Percentiles rank a stretch among this genome's conserved stretches.
Conservation (phyloP, 73 alveolate species). For the Symbiodinium pilosum region DNA sequence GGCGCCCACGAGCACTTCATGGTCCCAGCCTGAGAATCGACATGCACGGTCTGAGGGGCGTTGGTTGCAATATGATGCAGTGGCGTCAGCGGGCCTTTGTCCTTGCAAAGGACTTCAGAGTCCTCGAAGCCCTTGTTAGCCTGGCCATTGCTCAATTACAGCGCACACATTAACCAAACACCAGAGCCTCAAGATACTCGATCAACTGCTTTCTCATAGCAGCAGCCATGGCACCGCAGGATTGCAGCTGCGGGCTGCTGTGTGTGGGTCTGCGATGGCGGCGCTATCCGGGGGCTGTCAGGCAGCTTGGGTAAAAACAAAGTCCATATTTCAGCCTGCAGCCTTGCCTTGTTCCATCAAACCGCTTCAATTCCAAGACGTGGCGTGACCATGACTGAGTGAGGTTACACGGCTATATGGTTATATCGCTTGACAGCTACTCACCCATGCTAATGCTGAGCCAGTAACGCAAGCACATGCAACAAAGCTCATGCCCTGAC, state of each 20-base stretch:
- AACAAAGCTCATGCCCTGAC: too few relatives aligned
- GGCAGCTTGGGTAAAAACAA: too few relatives aligned
- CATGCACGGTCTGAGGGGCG: neutral
- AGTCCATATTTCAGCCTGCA: too few relatives aligned
- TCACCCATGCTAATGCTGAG: neutral
- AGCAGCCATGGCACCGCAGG: neutral
- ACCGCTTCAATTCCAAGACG: too few relatives aligned
- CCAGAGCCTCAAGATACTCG: constrained; percentile 67
- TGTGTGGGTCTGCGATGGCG: too few relatives aligned
- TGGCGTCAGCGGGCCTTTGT: constrained; percentile 40
- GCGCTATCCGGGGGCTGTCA: too few relatives aligned
- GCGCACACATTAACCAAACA: neutral
- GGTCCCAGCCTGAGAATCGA: constrained; percentile 57
- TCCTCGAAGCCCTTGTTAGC: constrained; percentile 72
- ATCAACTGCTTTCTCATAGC: constrained; percentile 91
- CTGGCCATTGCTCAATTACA: neutral
- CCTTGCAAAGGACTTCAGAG: constrained; percentile 50
- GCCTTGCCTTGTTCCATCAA: too few relatives aligned
- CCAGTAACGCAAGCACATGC: too few relatives aligned
- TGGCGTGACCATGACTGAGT: too few relatives aligned
- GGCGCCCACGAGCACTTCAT: constrained; percentile 78
- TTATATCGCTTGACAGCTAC: neutral
- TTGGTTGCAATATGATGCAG: neutral
- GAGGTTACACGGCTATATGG: too few relatives aligned
- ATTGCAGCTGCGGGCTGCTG: too few relatives aligned